These are phyloP conservation scores for Acorus gramineus DNA, from an alignment of 106 monocot species.

Conservation along the genomic window DNA sequence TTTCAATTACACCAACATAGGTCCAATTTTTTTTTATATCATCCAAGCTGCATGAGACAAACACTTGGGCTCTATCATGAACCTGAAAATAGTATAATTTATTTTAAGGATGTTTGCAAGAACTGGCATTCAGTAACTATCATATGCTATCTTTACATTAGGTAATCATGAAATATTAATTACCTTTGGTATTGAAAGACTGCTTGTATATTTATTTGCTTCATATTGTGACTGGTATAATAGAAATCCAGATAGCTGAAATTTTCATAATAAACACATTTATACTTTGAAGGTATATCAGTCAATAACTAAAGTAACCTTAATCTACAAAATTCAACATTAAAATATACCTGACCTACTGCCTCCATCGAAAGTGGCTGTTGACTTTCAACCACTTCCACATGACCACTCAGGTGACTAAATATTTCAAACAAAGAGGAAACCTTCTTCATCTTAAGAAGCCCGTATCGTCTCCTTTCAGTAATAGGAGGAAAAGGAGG, in stretches of 20 bases:
- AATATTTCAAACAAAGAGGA: slow-evolving; percentile 57
- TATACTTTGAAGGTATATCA: too few relatives aligned
- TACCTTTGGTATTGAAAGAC: slow-evolving; percentile 87
- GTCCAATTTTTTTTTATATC: slow-evolving; percentile 19
- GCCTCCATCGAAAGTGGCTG: slow-evolving; percentile 74
- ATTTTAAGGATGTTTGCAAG: not conserved
- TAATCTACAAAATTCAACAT: not conserved
- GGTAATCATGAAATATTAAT: not conserved
- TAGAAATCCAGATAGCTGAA: slow-evolving; percentile 90
- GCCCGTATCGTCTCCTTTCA: slow-evolving; percentile 42
- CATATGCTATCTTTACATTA: too few relatives aligned
- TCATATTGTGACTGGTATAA: slow-evolving; percentile 60
- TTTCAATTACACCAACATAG: slow-evolving; percentile 70
- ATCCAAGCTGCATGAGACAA: slow-evolving; percentile 54
- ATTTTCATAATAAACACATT: not conserved
- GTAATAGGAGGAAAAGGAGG: slow-evolving; percentile 54
- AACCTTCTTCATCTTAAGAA: slow-evolving; percentile 36
- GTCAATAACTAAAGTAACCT: too few relatives aligned
- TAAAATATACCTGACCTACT: slow-evolving; percentile 59
- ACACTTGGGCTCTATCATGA: slow-evolving; percentile 98
- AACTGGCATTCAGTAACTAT: too few relatives aligned
- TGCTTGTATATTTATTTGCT: slow-evolving; percentile 20
- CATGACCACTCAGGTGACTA: slow-evolving; percentile 33
- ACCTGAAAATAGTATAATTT: slow-evolving; percentile 33
- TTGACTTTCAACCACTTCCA: slow-evolving; percentile 33